Conservation (phyloP, 2,329 filamentous ascomycete genomes). For the Chaetomium globosum region DNA sequence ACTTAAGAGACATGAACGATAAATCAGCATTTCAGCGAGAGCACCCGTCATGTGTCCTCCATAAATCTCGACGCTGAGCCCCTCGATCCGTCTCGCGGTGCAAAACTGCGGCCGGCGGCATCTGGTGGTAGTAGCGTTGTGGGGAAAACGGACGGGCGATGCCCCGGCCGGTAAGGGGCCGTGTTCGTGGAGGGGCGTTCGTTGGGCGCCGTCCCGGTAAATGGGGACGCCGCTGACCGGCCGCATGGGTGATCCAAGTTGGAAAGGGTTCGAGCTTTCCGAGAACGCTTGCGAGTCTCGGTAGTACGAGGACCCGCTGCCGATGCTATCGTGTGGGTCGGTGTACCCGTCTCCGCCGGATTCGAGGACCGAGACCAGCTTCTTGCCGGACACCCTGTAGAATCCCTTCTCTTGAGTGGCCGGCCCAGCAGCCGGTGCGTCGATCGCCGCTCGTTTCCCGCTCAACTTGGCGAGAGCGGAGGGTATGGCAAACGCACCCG, state of each 20-base stretch:
- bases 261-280: slow-evolving; percentile 42
- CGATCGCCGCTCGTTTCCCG: slow-evolving; percentile 30
- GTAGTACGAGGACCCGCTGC: slow-evolving; percentile 57
- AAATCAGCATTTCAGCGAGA: slow-evolving; percentile 6
- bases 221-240: slow-evolving; percentile 63
- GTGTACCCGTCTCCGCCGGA: slow-evolving; percentile 66
- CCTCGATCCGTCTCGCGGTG: slow-evolving; percentile 33
- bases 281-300: slow-evolving; percentile 56
- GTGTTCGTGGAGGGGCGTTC: slow-evolving; percentile 61
- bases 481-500: slow-evolving; percentile 51
- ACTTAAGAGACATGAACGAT: slow-evolving; percentile 28
- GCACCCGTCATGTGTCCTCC: slow-evolving; percentile 32
- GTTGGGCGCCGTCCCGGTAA: slow-evolving; percentile 66
- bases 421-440: slow-evolving; percentile 19
- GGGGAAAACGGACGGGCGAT: slow-evolving; percentile 40
- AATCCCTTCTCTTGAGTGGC: slow-evolving; percentile 59
- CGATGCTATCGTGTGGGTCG: slow-evolving; percentile 47
- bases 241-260: slow-evolving; percentile 61
- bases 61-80: slow-evolving; percentile 36
- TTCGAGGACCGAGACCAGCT: slow-evolving; percentile 64
- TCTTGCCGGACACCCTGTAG: slow-evolving; percentile 66
- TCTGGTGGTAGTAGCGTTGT: slow-evolving; percentile 37
- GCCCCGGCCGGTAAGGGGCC: slow-evolving; percentile 50
- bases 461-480: slow-evolving; percentile 35
- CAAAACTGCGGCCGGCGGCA: slow-evolving; percentile 32